A percentile compares a stretch with the other conserved stretches of the same genome.
These are phyloP conservation scores for Helichrysum umbraculigerum DNA, from an alignment of 129 eudicot species.

Conservation along the genomic window DNA sequence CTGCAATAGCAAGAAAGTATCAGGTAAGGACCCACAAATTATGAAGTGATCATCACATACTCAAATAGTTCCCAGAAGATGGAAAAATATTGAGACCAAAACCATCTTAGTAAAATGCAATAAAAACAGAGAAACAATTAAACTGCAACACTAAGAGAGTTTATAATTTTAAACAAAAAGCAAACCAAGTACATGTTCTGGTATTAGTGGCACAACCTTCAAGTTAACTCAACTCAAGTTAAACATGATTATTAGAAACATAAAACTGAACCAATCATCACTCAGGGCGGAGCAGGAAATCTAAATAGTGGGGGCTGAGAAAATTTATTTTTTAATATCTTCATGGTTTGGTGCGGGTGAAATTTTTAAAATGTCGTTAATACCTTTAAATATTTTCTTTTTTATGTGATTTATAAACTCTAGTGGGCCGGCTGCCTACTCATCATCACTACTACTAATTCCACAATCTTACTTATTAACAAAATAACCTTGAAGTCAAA, in stretches of 20 bases:
- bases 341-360: too few species aligned
- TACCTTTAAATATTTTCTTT: too few species aligned
- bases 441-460: conserved; percentile 12
- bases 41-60: neutral
- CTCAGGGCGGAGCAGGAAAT: too few species aligned
- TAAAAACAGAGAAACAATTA: neutral
- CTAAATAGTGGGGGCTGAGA: too few species aligned
- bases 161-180: too few species aligned
- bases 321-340: too few species aligned
- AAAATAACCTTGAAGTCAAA: conserved; percentile 1
- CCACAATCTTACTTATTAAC: neutral
- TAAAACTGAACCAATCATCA: conserved; percentile 14
- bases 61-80: neutral
- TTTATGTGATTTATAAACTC: too few species aligned
- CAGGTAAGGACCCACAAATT: neutral
- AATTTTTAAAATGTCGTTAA: too few species aligned
- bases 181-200: too few species aligned
- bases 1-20: conserved; percentile 37
- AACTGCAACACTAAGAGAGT: neutral
- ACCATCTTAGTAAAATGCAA: neutral
- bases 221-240: too few species aligned
- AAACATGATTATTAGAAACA: conserved; percentile 5
- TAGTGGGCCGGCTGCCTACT: too few species aligned
- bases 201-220: too few species aligned
- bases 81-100: neutral